A percentile compares a stretch with the other conserved stretches of the same genome.
phyloP scores from a whole-genome alignment of 2,329 filamentous ascomycete genomes.

The Stagonosporopsis rhizophila region DNA sequence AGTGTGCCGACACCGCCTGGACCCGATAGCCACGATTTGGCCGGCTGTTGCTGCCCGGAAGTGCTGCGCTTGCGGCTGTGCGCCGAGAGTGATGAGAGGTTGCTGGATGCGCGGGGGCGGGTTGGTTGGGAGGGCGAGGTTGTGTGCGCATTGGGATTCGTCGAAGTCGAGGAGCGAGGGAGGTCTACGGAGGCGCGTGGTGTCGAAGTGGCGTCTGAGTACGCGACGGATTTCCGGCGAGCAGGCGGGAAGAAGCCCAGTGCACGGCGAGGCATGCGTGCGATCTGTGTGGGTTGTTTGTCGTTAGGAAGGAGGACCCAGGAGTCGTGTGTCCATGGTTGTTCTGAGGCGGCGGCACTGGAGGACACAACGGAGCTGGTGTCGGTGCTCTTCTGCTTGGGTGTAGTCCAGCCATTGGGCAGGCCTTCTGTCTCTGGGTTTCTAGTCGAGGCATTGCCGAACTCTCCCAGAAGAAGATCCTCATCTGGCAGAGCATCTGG shows the following conservation, averaged over 20 bases:
- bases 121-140: slow-evolving; percentile 49
- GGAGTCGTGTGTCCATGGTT: slow-evolving; percentile 83
- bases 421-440: slow-evolving; percentile 31
- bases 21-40: slow-evolving; percentile 69
- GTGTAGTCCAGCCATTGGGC: slow-evolving; percentile 49
- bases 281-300: slow-evolving; percentile 79
- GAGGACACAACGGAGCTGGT: slow-evolving; percentile 44
- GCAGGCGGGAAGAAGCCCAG: slow-evolving; percentile 92
- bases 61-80: slow-evolving; percentile 47
- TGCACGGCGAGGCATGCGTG: slow-evolving; percentile 77
- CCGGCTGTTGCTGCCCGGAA: slow-evolving; percentile 33
- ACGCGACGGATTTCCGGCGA: slow-evolving; percentile 80
- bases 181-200: slow-evolving; percentile 71
- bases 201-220: slow-evolving; percentile 66
- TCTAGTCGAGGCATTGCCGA: slow-evolving; percentile 28
- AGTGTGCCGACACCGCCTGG: slow-evolving; percentile 91
- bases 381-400: slow-evolving; percentile 44
- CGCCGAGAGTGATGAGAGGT: slow-evolving; percentile 46
- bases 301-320: slow-evolving; percentile 84
- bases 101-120: slow-evolving; percentile 48
- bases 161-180: slow-evolving; percentile 55
- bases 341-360: slow-evolving; percentile 66
- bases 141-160: slow-evolving; percentile 34
- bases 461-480: slow-evolving; percentile 45
- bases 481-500: slow-evolving; percentile 49